Percentiles rank a stretch among this genome's conserved stretches.
phyloP scores from a whole-genome alignment of 164 flowering plant species.

The Umbilicus rupestris region DNA sequence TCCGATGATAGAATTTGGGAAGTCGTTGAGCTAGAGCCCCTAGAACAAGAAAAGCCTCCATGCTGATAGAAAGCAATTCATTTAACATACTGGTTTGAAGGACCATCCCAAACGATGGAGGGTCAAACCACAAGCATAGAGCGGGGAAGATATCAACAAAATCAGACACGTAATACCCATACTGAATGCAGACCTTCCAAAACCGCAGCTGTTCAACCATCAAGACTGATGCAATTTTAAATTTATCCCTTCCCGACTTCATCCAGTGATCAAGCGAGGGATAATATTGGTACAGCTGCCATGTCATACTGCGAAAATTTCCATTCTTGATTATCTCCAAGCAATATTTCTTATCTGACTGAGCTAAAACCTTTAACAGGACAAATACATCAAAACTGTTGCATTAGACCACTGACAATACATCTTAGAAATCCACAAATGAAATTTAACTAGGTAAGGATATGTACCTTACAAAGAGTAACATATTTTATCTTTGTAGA shows the following conservation, averaged over 20 bases:
- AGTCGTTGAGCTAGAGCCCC: conserved; percentile 60
- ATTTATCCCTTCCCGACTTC: conserved; percentile 47
- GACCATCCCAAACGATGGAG: conserved; percentile 54
- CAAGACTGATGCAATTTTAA: conserved; percentile 53
- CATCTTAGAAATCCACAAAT: not conserved
- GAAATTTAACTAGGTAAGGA: not conserved
- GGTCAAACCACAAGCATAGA: conserved; percentile 73
- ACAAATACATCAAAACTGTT: conserved; percentile 3
- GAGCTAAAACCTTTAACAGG: conserved; percentile 63
- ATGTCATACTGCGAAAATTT: conserved; percentile 35
- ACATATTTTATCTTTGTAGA: conserved; percentile 61
- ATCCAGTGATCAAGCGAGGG: conserved; percentile 63
- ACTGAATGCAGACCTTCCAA: conserved; percentile 72
- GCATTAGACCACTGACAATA: not conserved
- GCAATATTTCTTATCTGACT: conserved; percentile 51
- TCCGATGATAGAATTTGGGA: conserved; percentile 43
- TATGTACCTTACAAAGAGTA: conserved; percentile 55
- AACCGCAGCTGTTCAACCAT: conserved; percentile 77
- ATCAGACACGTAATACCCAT: conserved; percentile 60
- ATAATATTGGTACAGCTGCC: conserved; percentile 46
- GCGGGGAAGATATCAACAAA: conserved; percentile 57
- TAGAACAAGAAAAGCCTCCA: conserved; percentile 65
- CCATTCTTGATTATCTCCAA: conserved; percentile 41
- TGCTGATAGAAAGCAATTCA: conserved; percentile 57
- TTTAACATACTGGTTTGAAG: conserved; percentile 34